Base-by-base conservation (phyloP, 2,329 filamentous ascomycete genomes). In the Alternaria atra region DNA sequence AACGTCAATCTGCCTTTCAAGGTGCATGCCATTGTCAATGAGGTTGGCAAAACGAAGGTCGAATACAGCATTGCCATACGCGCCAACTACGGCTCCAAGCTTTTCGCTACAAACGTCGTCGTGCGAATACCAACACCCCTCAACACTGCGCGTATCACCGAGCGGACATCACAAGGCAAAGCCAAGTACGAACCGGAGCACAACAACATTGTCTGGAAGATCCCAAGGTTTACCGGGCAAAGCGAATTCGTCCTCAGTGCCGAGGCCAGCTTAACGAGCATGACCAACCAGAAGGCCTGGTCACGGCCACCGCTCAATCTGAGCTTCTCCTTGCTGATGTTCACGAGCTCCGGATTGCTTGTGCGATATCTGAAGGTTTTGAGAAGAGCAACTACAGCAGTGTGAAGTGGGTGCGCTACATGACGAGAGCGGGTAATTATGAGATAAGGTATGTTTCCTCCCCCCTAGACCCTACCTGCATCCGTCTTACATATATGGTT, bases 1-100 rank as follows among this genome's bases (percentile, higher is more conserved):
- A 99, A 99, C 75, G 94, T 99, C 77, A 99, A 99, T 77, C 84
- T 99, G 15, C 96, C 95, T 0, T 99, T 99, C 87, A 98, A 97
- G 79, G 93, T 99, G 9, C 95, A 99, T 77, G 94, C 94, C 68
- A 99, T 99, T 69, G 95, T 99, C 75, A 97, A 97, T 77, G 95
- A 99, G 80, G 87, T 98, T 61, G 94, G 95, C 67, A 96, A 95
- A 76, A 95, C 93, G 42, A 98, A 97, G 80, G 95, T 99, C 62
- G 95, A 99, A 81, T 99, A 98, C 84, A 97, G 93, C 82, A 97
- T 99, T 73, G 93, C 93, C 55, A 94, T 99, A 75, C 94, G 95
- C 75, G 94, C 95, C 67, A 99, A 99, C 81, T 99, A 97, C 75
- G 94, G 94, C 56, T 88, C 90, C 71, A 99, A 99, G 79, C 87